Evolutionary conservation across 2,329 filamentous ascomycete species (phyloP).

Genomic region (Apiospora rasikravindrae): DNA sequence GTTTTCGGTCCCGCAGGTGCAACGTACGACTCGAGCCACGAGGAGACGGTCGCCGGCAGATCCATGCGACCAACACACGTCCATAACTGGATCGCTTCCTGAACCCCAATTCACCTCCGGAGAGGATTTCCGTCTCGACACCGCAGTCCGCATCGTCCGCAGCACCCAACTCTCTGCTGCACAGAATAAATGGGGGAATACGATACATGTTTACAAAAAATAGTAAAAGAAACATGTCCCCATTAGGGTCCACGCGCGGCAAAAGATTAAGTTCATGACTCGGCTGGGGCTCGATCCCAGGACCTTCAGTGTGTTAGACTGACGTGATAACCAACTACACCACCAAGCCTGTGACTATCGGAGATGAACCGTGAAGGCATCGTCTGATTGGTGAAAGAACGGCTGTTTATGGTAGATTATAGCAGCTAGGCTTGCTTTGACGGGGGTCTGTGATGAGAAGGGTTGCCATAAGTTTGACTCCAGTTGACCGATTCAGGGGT

Average conservation of each 20-base stretch:
- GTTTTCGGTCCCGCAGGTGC: neutral
- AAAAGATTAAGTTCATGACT: neutral
- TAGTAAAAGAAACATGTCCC: too few species aligned
- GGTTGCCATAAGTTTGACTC: neutral
- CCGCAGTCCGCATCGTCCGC: neutral
- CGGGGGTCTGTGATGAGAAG: neutral
- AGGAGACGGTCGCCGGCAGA: neutral
- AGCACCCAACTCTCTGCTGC: too few species aligned
- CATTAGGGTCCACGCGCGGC: neutral
- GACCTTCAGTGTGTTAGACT: conserved; percentile 51
- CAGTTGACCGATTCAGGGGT: neutral
- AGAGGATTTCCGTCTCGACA: too few species aligned
- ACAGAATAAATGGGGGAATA: neutral
- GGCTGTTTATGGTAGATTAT: neutral
- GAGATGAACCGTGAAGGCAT: neutral
- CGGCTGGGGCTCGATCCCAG: conserved; percentile 20
- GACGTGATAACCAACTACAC: conserved; percentile 55
- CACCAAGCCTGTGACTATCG: conserved; percentile 25
- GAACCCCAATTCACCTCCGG: neutral
- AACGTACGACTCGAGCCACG: neutral
- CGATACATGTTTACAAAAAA: neutral
- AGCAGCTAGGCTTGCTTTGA: neutral
- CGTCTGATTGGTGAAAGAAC: neutral
- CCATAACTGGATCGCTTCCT: neutral
- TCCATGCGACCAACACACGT: neutral